phyloP scores from a whole-genome alignment of 768 basidiomycete species.

The Amanita pallidorosea region DNA sequence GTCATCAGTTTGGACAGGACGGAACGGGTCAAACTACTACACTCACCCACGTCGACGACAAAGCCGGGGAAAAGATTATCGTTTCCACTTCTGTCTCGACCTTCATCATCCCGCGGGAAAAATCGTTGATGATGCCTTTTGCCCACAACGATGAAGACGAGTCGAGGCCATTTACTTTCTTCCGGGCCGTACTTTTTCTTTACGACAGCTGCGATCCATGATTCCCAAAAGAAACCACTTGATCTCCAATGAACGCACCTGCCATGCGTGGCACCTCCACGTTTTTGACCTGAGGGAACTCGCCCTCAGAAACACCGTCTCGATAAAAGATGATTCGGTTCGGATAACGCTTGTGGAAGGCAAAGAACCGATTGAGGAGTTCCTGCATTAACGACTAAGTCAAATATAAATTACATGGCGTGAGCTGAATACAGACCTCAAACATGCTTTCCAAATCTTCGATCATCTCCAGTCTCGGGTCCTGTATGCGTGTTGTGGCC shows the following conservation, averaged over 20 bases:
- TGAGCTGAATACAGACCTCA: conserved; percentile 8
- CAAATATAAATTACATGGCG: background rate
- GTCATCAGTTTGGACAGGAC: background rate
- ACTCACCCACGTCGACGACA: conserved; percentile 23
- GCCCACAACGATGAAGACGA: conserved; percentile 51
- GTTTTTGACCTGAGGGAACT: conserved; percentile 22
- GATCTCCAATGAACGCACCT: conserved; percentile 17
- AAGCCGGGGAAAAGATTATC: conserved; percentile 46
- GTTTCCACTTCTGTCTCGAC: conserved; percentile 24
- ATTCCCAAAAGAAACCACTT: background rate
- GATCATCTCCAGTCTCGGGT: conserved; percentile 37
- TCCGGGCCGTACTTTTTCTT: background rate
- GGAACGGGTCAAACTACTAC: too few relatives aligned
- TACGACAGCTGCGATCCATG: background rate
- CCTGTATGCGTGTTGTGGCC: conserved; percentile 29
- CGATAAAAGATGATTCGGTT: conserved; percentile 32
- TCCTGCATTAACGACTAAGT: conserved; percentile 3
- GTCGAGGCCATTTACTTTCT: conserved; percentile 18
- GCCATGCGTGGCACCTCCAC: conserved; percentile 36
- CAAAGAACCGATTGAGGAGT: conserved; percentile 10
- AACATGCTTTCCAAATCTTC: conserved; percentile 30
- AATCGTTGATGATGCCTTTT: conserved; percentile 51
- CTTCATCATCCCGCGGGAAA: conserved; percentile 21
- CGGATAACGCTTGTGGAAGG: conserved; percentile 11
- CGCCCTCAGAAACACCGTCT: conserved; percentile 36